Evolutionary conservation across 2,329 filamentous ascomycete species (phyloP).

Genomic region (Cadophora gregata): DNA sequence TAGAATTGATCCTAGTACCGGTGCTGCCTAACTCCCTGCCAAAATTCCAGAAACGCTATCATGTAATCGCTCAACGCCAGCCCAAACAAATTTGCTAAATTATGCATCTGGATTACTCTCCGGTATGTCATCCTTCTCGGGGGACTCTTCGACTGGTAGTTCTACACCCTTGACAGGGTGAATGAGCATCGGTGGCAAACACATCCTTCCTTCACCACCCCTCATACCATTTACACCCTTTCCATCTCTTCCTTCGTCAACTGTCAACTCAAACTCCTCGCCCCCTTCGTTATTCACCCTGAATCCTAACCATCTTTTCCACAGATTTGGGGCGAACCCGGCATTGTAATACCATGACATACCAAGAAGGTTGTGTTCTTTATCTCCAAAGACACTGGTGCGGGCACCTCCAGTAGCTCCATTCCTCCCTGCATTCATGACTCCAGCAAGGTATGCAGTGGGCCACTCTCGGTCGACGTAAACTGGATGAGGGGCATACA

Average conservation of each 20-base stretch:
- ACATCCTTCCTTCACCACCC: constrained; percentile 84
- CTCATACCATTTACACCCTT: constrained; percentile 54
- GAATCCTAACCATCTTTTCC: constrained; percentile 85
- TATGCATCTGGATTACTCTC: constrained; percentile 45
- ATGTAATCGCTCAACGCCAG: constrained; percentile 15
- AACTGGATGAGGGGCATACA: constrained; percentile 87
- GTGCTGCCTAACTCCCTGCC: not conserved
- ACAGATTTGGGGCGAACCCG: constrained; percentile 80
- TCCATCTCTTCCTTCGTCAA: constrained; percentile 50
- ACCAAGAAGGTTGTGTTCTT: constrained; percentile 87
- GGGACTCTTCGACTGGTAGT: constrained; percentile 46
- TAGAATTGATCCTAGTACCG: not conserved
- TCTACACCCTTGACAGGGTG: constrained; percentile 86
- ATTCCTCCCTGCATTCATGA: constrained; percentile 81
- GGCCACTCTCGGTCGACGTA: constrained; percentile 91
- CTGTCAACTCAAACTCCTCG: constrained; percentile 73
- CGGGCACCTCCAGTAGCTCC: constrained; percentile 76
- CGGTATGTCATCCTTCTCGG: constrained; percentile 32
- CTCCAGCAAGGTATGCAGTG: constrained; percentile 73
- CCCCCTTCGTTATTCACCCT: constrained; percentile 80
- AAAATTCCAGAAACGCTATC: constrained; percentile 12
- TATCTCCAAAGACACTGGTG: constrained; percentile 78
- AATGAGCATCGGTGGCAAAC: constrained; percentile 84
- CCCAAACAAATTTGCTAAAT: constrained; percentile 26
- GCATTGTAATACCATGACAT: constrained; percentile 93